Evolutionary conservation across 352 stramenopile species (phyloP), one percentile per base, ranked within the genome.

Genomic region (Phytopythium litorale): DNA sequence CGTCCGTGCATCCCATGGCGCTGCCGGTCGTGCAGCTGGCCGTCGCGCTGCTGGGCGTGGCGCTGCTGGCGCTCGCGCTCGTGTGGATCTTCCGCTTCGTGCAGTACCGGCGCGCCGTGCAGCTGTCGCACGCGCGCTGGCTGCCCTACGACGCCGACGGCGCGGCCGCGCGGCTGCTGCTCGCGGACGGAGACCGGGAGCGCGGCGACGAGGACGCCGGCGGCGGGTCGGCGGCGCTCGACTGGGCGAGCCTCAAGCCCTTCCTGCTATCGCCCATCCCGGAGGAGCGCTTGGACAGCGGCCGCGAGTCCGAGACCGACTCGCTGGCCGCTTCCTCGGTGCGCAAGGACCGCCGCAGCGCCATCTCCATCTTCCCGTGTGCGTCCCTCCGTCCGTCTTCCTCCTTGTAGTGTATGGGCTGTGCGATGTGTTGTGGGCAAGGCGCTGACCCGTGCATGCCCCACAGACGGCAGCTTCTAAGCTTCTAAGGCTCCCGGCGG

Each of bases 181-280:
- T 61, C 9, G 35, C 2, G 9, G 35, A 40, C 12, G 35, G 9
- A 40, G 35, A 6, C 35, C 35, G 35, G 2, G 43, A 50, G 0
- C 7, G 7, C 7, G 43, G 30, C 18, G 68, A 78, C 37, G 65
- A 68, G 25, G 69, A 78, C 32, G 33, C 67, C 38, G 69, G 63
- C 11, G 56, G 55, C 58, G 35, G 49, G 4, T 33, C 37, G 8
- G 23, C 61, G 19, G 51, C 55, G 23, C 65, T 81, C 18, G 65
- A 87, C 61, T 89, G 79, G 79, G 75, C 79, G 19, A 76, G 56
- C 51, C 62, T 82, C 16, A 81, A 78, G 33, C 75, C 78, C 16
- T 74, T 86, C 56, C 46, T 89, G 56, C 72, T 91, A 43, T 91
- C 82, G 37, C 82, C 82, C 5, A 91, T 91, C 64, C 69, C 78